Evolutionary conservation across 2,329 filamentous ascomycete species (phyloP).

Genomic region (Aspergillus sp.): DNA sequence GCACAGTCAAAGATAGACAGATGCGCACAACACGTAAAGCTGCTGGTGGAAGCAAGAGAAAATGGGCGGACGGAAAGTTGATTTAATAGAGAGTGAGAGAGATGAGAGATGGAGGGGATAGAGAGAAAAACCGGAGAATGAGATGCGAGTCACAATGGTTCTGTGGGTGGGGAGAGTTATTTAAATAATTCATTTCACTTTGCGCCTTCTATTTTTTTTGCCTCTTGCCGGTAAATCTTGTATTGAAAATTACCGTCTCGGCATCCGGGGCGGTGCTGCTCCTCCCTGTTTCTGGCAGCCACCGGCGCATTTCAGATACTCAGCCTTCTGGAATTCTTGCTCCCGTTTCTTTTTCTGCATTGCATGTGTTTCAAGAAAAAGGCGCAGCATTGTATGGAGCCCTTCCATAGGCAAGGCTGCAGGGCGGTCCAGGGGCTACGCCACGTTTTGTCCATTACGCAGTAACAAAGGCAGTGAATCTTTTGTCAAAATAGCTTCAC

Average conservation of each 20-base stretch:
- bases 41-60: constrained; percentile 12
- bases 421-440: neutral
- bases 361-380: constrained; percentile 10
- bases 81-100: constrained; percentile 20
- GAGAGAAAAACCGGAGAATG: constrained; percentile 17
- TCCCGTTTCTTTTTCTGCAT: neutral
- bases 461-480: too few species aligned
- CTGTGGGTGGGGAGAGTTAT: constrained; percentile 19
- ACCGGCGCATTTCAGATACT: neutral
- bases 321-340: neutral
- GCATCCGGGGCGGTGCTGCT: constrained; percentile 2
- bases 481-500: neutral
- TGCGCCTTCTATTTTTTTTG: constrained; percentile 16
- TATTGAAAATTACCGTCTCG: constrained; percentile 19
- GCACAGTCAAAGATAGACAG: constrained; percentile 8
- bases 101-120: constrained; percentile 16
- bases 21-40: constrained; percentile 14
- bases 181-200: constrained; percentile 21
- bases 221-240: constrained; percentile 10
- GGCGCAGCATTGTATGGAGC: constrained; percentile 9
- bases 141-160: constrained; percentile 17
- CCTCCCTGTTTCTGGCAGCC: constrained; percentile 11
- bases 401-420: neutral
- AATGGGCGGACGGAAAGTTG: constrained; percentile 20
- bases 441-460: neutral